Evolutionary conservation across 805 yeast genomes (phyloP), one percentile per base, ranked within the genome.

Genomic region (Candida ortonii): DNA sequence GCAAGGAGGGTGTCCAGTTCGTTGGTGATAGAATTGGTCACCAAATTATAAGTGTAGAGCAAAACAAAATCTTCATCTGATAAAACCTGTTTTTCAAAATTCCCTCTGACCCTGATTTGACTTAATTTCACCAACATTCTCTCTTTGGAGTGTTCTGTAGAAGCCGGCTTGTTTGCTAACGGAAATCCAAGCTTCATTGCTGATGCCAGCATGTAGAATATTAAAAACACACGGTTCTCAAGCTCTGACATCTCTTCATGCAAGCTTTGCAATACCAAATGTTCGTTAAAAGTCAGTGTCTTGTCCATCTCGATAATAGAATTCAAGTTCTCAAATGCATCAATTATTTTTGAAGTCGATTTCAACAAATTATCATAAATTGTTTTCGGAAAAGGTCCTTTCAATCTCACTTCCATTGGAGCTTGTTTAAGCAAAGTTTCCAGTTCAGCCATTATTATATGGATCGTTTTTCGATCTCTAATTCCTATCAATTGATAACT

Each of bases 171-270:
- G 16, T 71, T 74, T 0, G 95, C 94, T 16, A 85, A 53, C 2
- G 95, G 95, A 37, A 84, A 76, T 3, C 88, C 87, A 7, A 85
- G 62, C 26, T 76, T 71, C 63, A 85, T 66, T 0, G 94, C 83
- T 8, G 90, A 78, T 2, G 94, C 78, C 11, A 81, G 61, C 81
- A 80, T 79, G 61, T 86, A 86, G 53, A 85, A 85, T 6, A 82
- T 76, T 39, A 85, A 61, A 44, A 85, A 85, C 2, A 85, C 73
- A 13, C 90, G 59, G 43, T 80, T 79, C 50, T 82, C 84, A 13
- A 86, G 62, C 50, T 86, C 94, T 9, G 62, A 67, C 39, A 89
- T 62, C 53, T 83, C 90, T 3, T 66, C 55, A 22, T 58, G 64
- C 13, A 80, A 72, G 46, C 67, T 71, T 24, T 68, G 62, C 12